Base-by-base conservation (phyloP, 2,329 filamentous ascomycete genomes). In the Aspergillaceae sp. region DNA sequence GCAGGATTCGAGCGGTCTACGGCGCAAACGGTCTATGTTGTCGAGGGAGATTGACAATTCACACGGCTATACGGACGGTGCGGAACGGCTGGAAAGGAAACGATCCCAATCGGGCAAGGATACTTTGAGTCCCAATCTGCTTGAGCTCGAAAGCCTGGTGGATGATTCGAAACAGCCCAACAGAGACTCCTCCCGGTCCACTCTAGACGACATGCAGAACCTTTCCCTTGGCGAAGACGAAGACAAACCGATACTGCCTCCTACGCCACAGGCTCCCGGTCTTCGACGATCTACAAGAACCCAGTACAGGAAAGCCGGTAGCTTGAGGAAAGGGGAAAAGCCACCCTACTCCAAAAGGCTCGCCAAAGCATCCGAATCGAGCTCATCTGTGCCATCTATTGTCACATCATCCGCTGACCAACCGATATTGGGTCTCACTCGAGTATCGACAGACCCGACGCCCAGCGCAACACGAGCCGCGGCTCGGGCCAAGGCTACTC, bases 1-100 rank as follows among this genome's bases (percentile, higher is more conserved):
- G 67, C 67, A 79, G 68, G 63, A 71, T 8, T 80, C 68, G 4
- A 63, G 58, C 8, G 79, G 79, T 10, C 64, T 97, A 51, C 78
- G 83, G 56, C 80, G 92, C 57, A 95, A 94, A 68, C 95, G 92
- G 68, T 97, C 91, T 0, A 96, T 94, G 87, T 75, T 98, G 4
- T 97, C 91, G 4, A 80, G 85, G 48, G 90, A 97, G 64, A 86
- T 98, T 48, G 86, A 95, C 56, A 86, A 80, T 53, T 80, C 82
- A 4, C 75, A 76, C 6, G 82, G 80, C 35, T 94, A 92, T 62
- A 76, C 84, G 51, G 89, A 96, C 69, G 90, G 88, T 19, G 86
- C 88, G 10, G 90, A 94, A 49, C 77, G 82, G 51, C 69, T 94
- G 48, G 84, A 86, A 58, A 76, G 85, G 54, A 84, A 88, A 62